Evolutionary conservation across 331 rosid species (phyloP).

Genomic region (Prunus yedoensis): DNA sequence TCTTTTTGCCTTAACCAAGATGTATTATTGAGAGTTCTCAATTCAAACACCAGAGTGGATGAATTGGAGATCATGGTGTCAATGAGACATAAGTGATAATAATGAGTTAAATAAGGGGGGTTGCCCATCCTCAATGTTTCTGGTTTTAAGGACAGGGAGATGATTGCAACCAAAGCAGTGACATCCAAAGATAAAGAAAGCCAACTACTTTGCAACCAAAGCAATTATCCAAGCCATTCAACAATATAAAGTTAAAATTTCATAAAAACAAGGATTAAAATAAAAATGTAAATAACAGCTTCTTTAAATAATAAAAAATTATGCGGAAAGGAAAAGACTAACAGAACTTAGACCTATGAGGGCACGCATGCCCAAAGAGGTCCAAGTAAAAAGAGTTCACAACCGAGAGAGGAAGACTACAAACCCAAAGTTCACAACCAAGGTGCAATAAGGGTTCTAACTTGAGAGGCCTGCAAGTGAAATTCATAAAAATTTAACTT

Average conservation of each 20-base stretch:
- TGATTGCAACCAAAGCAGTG: neutral
- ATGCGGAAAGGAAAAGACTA: no score
- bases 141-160: constrained; percentile 7
- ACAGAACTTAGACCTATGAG: no score
- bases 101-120: neutral
- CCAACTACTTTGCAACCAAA: constrained; percentile 6
- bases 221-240: neutral
- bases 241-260: neutral
- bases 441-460: no score
- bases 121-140: neutral
- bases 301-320: no score
- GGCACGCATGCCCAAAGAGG: no score
- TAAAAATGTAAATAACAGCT: no score
- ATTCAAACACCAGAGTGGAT: neutral
- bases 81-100: neutral
- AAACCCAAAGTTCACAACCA: no score
- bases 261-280: no score
- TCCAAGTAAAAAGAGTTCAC: no score
- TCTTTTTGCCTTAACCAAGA: no score
- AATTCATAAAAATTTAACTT: no score
- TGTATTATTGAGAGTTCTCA: neutral
- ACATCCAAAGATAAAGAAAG: neutral
- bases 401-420: no score
- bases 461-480: accelerated
- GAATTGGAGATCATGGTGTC: neutral